These are phyloP conservation scores for Suillus placidus DNA, from an alignment of 768 basidiomycete genomes.

Conservation along the genomic window DNA sequence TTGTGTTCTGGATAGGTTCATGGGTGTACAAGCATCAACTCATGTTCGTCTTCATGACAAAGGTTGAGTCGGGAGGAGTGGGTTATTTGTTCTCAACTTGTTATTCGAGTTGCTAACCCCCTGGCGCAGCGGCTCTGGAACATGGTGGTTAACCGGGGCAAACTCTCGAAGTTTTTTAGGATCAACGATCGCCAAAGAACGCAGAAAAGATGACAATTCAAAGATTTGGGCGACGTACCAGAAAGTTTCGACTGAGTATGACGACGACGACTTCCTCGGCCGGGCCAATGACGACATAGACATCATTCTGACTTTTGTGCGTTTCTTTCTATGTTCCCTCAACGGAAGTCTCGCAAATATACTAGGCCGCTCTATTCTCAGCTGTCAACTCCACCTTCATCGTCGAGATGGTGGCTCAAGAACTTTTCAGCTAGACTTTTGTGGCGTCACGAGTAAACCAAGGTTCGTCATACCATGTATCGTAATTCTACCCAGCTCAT, in stretches of 20 bases:
- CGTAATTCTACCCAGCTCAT: neutral
- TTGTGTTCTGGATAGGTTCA: conserved; percentile 87
- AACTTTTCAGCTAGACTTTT: conserved; percentile 42
- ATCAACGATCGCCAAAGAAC: too few species aligned
- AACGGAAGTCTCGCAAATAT: too few species aligned
- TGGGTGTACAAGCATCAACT: conserved; percentile 96
- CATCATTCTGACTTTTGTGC: too few species aligned
- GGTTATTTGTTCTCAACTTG: conserved; percentile 32
- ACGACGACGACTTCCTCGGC: too few species aligned
- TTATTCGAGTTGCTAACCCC: conserved; percentile 9
- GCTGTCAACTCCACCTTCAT: too few species aligned
- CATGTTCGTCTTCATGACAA: conserved; percentile 90
- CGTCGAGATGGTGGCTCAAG: neutral
- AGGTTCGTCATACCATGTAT: conserved; percentile 27
- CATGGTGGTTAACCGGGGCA: conserved; percentile 88
- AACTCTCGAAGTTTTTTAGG: too few species aligned
- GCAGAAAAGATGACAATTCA: too few species aligned
- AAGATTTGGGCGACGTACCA: too few species aligned
- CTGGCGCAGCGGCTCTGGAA: conserved; percentile 83
- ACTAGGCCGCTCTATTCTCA: too few species aligned
- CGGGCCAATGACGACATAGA: too few species aligned
- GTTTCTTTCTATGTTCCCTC: too few species aligned
- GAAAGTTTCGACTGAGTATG: too few species aligned
- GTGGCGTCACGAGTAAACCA: conserved; percentile 55
- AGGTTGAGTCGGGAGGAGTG: conserved; percentile 92